Base-by-base conservation (phyloP, 2,329 filamentous ascomycete species). In the Paecilomyces niveus region DNA sequence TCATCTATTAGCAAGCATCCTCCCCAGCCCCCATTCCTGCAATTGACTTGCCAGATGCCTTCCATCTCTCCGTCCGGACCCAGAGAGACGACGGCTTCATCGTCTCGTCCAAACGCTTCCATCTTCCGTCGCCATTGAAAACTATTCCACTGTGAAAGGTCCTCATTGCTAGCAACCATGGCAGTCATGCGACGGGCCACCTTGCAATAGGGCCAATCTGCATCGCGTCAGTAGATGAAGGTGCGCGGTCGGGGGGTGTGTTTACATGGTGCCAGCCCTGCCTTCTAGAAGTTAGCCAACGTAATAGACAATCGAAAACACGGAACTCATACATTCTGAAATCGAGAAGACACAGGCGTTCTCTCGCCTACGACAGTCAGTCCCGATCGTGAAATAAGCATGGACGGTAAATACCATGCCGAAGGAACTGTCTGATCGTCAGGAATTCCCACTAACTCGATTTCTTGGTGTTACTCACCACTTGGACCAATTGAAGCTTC, bases 201-300 rank as follows among this genome's bases (percentile, higher is more conserved):
- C 63, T 84, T 83, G 77, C 94, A 99, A 76, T 97, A 97, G 1
- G 94, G 91, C 94, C 94, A 99, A 75, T 86, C 81, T 81, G 6
- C 13, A 52, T 52, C 63, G 52, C 56, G 51, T 18, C 29, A 54
- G 35, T 57, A 65, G 58, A 57, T 71, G 64, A 61, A 67, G 60
- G 49, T 22, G 49, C 32, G 53, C 55, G 26, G 53, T 57, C 24
- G 31, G 45, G n/a, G 18, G 33, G 53, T 33, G n/a, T 52, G 51
- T 55, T 65, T 78, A 81, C 79, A 81, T 63, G 80, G 71, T 57
- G 73, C 69, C 22, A 83, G 69, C 56, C 80, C 80, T 63, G 80
- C 74, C 80, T 82, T 63, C 45, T 57, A 35, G 39, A 52, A 54
- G 49, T 67, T 59, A 67, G 67, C 62, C 66, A 57, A 59, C 21